phyloP scores from a whole-genome alignment of 768 basidiomycete species.

The Inosperma sp. region DNA sequence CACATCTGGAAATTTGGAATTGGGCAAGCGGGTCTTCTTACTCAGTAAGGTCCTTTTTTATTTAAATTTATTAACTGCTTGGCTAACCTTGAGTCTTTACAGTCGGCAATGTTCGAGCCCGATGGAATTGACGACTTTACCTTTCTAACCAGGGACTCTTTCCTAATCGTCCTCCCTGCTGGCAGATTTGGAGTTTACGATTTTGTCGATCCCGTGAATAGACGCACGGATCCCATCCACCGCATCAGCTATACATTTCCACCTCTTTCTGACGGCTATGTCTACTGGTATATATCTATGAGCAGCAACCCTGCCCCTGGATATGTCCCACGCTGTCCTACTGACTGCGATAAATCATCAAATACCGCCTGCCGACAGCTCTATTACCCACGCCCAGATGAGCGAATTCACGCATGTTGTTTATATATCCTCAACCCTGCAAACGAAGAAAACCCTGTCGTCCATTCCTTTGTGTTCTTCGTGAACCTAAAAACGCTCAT shows the following conservation, averaged over 20 bases:
- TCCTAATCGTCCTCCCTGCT: constrained; percentile 44
- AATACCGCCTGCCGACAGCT: constrained; percentile 26
- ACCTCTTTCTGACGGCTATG: constrained; percentile 38
- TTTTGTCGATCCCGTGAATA: constrained; percentile 36
- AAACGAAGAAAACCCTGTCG: constrained; percentile 33
- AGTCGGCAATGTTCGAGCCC: constrained; percentile 40
- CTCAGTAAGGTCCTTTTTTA: constrained; percentile 34
- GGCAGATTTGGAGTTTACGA: constrained; percentile 48
- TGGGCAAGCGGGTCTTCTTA: constrained; percentile 38
- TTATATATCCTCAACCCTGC: constrained; percentile 43
- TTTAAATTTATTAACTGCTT: not conserved
- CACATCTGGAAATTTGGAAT: constrained; percentile 49
- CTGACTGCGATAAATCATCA: constrained; percentile 7
- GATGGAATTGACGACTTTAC: constrained; percentile 52
- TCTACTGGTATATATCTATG: constrained; percentile 53
- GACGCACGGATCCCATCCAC: constrained; percentile 28
- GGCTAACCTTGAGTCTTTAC: constrained; percentile 2
- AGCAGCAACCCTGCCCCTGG: constrained; percentile 48
- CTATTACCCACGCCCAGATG: constrained; percentile 44
- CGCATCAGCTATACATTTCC: constrained; percentile 42
- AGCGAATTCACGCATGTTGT: constrained; percentile 48
- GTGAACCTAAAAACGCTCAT: constrained; percentile 41
- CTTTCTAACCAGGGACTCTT: constrained; percentile 41
- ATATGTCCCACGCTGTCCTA: constrained; percentile 28
- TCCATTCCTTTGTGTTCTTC: constrained; percentile 49